Percentiles rank a stretch among this genome's conserved stretches.
Conservation (phyloP, 2,329 filamentous ascomycete species). For the Lasiodiplodia hormozganensis region DNA sequence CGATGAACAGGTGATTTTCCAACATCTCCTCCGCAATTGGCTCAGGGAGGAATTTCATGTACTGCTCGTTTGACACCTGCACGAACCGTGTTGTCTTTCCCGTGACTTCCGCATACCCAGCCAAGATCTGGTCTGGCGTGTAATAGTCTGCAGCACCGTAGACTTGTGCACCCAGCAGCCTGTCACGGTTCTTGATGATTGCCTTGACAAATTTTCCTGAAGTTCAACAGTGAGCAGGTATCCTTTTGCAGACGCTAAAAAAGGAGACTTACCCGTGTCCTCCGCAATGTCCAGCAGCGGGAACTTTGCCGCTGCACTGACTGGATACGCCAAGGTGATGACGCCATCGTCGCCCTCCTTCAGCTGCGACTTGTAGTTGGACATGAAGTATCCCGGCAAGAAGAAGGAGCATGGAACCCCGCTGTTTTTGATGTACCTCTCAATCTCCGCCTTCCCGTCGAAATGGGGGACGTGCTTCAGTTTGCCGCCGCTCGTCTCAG, state of each 20-base stretch:
- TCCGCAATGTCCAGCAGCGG: conserved; percentile 31
- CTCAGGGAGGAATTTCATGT: conserved; percentile 49
- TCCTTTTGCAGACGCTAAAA: no score
- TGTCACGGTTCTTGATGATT: conserved; percentile 41
- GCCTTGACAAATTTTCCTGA: conserved; percentile 36
- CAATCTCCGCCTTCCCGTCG: conserved; percentile 46
- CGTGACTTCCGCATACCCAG: conserved; percentile 47
- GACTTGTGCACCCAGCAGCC: conserved; percentile 53
- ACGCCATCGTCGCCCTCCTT: conserved; percentile 19
- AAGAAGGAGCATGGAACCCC: conserved; percentile 34
- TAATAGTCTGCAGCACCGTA: conserved; percentile 48
- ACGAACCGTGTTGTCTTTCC: conserved; percentile 44
- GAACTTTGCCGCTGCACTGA: conserved; percentile 25
- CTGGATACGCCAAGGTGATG: conserved; percentile 16
- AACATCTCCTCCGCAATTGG: conserved; percentile 57
- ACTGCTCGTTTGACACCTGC: conserved; percentile 51
- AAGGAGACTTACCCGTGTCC: conserved; percentile 29
- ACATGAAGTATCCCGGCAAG: conserved; percentile 37
- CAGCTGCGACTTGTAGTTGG: conserved; percentile 20
- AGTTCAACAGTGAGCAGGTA: background rate
- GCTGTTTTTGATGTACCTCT: conserved; percentile 38
- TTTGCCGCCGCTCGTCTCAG: conserved; percentile 39
- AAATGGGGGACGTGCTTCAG: conserved; percentile 46
- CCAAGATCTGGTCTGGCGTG: conserved; percentile 36
- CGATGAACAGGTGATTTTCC: conserved; percentile 61